Evolutionary conservation across 768 basidiomycete species (phyloP), one percentile per base, ranked within the genome.

Genomic region (Termitomyces sp.): DNA sequence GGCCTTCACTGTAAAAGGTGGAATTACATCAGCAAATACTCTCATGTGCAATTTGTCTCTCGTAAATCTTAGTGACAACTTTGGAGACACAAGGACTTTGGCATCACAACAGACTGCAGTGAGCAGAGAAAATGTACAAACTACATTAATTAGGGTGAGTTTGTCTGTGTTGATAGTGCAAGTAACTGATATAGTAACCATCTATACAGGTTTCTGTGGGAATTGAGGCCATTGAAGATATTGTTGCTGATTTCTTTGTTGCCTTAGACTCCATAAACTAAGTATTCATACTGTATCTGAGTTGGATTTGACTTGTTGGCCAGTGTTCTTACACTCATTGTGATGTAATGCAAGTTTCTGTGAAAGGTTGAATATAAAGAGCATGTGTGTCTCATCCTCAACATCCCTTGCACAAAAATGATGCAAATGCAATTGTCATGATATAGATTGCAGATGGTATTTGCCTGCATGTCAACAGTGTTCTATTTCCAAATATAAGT

Each of bases 61-160:
- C 3, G 32, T 14, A 10, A 53, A 19, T n/a, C 21, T 14, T 35
- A 10, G 25, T 14, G 42, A 53, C 7, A 8, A 14, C 19, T 35
- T 34, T 44, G 52, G 52, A 9, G 52, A 53, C 19, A 53, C 52
- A 25, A 53, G 21, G 42, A 53, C 52, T 12, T 34, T 35, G 30
- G 42, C 44, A 21, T 53, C 40, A 23, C 40, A 25, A 42, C 16
- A n/a, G 11, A 42, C 40, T 23, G 12, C 16, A 19, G 4, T 17
- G 3, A 32, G 8, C 27, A 4, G 8, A 46, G 45, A 46, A 3
- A 30, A 46, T 11, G 14, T 27, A 30, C 17, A 19, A 5, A 1
- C 27, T 46, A 12, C 2, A 46, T 30, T 11, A 21, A 44, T 44
- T 3, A 44, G 42, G 23, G 42, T 44, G 10, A 53, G 27, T 53